Percentiles rank a stretch among this genome's conserved stretches.
phyloP scores from a whole-genome alignment of 768 basidiomycete genomes.

The Naematelia encephala region DNA sequence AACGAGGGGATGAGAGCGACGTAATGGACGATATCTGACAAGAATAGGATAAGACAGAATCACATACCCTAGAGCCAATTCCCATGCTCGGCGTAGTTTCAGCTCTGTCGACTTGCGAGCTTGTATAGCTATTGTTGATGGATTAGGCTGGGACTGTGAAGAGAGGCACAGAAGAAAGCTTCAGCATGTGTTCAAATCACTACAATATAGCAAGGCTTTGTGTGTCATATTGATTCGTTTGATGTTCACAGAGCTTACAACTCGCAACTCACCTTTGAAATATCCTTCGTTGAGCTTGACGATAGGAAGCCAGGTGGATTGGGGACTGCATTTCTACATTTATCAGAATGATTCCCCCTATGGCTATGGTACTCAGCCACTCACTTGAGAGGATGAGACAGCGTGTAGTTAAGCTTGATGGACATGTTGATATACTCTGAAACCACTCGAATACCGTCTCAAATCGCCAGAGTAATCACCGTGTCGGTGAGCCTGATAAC shows the following conservation, averaged over 20 bases:
- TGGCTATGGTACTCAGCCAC: too few relatives aligned
- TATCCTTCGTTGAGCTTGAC: slow-evolving; percentile 13
- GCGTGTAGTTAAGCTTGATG: slow-evolving; percentile 24
- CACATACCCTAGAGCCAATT: slow-evolving; percentile 47
- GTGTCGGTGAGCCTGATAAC: background rate
- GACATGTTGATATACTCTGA: slow-evolving; percentile 11
- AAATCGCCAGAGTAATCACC: background rate
- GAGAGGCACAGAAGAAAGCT: too few relatives aligned
- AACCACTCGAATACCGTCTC: background rate
- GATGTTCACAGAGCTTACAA: too few relatives aligned
- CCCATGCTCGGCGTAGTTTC: slow-evolving; percentile 47
- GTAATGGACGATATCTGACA: background rate
- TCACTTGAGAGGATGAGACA: slow-evolving; percentile 18
- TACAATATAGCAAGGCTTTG: too few relatives aligned
- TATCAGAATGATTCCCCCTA: slow-evolving; percentile 6
- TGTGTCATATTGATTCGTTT: too few relatives aligned
- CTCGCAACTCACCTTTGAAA: slow-evolving; percentile 19
- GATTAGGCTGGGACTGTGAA: slow-evolving; percentile 11
- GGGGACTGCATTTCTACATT: slow-evolving; percentile 18
- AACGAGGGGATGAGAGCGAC: background rate
- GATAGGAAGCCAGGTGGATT: slow-evolving; percentile 39
- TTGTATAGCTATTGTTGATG: slow-evolving; percentile 18
- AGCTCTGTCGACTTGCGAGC: slow-evolving; percentile 37
- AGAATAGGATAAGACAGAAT: background rate
- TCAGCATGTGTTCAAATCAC: too few relatives aligned